These are phyloP conservation scores for Allium sativum DNA, from an alignment of 106 monocot species.

Conservation along the genomic window DNA sequence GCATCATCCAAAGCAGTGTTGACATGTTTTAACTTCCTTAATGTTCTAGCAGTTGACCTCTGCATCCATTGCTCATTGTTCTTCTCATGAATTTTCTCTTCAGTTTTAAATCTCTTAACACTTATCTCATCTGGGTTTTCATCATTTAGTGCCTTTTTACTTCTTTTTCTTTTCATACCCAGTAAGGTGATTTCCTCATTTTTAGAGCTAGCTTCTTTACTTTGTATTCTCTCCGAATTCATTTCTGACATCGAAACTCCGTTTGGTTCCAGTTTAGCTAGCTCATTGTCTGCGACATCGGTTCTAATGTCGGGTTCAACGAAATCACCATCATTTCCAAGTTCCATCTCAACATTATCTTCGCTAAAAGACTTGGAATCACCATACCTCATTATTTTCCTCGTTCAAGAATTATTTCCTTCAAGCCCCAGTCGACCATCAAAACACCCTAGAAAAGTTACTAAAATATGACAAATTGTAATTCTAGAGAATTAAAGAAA, in stretches of 20 bases:
- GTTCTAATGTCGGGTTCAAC: no score
- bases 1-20: not conserved
- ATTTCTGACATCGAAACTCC: not conserved
- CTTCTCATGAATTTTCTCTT: not conserved
- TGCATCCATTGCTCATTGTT: constrained; percentile 5
- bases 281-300: no score
- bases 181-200: not conserved
- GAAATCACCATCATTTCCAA: no score
- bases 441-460: no score
- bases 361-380: no score
- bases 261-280: not conserved
- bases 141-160: not conserved
- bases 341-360: no score
- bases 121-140: not conserved
- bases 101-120: not conserved
- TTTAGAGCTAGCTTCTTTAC: not conserved
- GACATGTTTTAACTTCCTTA: constrained; percentile 9
- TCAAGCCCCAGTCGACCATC: no score
- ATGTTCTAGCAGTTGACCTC: constrained; percentile 7
- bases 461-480: no score
- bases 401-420: no score
- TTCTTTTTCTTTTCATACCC: not conserved
- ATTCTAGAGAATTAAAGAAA: no score
- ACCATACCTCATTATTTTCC: no score
- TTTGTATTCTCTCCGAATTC: not conserved